phyloP scores from a whole-genome alignment of 2,329 filamentous ascomycete species.

The Lojkania enalia region DNA sequence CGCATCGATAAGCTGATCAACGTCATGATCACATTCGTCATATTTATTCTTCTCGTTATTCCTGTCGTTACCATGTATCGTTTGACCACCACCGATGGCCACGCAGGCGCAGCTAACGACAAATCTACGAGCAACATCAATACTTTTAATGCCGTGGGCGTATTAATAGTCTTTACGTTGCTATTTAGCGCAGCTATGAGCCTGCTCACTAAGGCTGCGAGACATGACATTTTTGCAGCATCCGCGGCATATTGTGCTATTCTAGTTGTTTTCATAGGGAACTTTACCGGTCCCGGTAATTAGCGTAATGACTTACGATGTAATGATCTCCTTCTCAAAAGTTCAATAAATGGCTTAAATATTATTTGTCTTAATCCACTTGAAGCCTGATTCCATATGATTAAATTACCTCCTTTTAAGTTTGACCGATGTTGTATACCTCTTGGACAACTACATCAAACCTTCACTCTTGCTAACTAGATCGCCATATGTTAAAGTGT shows the following conservation, averaged over 20 bases:
- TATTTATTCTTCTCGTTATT: constrained; percentile 47
- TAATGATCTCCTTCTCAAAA: not conserved
- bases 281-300: constrained; percentile 42
- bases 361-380: too few species aligned
- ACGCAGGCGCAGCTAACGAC: constrained; percentile 16
- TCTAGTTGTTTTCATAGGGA: constrained; percentile 46
- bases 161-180: constrained; percentile 48
- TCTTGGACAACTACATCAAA: too few species aligned
- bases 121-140: constrained; percentile 27
- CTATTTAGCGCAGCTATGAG: constrained; percentile 44
- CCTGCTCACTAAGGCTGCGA: constrained; percentile 39
- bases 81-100: constrained; percentile 28
- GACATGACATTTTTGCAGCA: constrained; percentile 46
- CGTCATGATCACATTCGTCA: constrained; percentile 48
- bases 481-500: too few species aligned
- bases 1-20: constrained; percentile 48
- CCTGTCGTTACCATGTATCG: constrained; percentile 48
- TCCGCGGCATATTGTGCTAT: constrained; percentile 46
- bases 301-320: constrained; percentile 12
- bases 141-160: constrained; percentile 47
- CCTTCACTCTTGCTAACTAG: too few species aligned
- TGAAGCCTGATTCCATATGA: too few species aligned
- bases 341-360: not conserved
- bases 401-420: too few species aligned
- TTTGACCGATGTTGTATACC: too few species aligned